Base-by-base conservation (phyloP, 2,329 filamentous ascomycete species). In the Bimuria novae-zelandiae region DNA sequence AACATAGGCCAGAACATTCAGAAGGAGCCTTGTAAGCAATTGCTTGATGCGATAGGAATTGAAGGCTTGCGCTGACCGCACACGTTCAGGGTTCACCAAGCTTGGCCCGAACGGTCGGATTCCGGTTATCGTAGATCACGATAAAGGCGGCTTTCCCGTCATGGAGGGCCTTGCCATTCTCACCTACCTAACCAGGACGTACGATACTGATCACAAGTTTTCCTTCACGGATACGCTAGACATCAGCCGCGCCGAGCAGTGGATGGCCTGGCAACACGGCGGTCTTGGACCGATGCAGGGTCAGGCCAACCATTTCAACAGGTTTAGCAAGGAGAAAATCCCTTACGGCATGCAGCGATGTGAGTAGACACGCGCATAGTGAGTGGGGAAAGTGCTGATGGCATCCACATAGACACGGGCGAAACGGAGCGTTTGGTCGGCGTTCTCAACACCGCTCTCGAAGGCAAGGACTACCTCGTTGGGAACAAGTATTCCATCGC, bases 21-120 rank as follows among this genome's bases (percentile, higher is more conserved):
- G 62, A 88, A 88, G 70, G 79, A 88, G 75, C 77, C 80, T 1
- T 89, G 86, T 47, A 47, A 47, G 44, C 10, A 14, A 23, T 21
- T 16, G 11, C 11, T 10, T 3, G 33, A 22, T 14, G 19, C 16
- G 5, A 3, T 7, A 19, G n/a, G 14, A 10, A n/a, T 17, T 2
- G 10, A n/a, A 11, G 21, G 7, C 14, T 6, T 21, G 23, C 10
- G 33, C 44, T 47, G 23, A 47, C 23, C n/a, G 22, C 7, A 29
- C 21, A 16, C 23, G 22, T 16, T 4, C 16, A 47, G 44, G 44
- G 85, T 89, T 83, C 75, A 84, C 80, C 0, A 81, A 81, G 32
- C 67, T 85, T 25, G 81, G 81, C 54, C 85, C 85, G 32, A 89
- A 89, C 69, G 86, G 85, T 3, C 80, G 84, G 14, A 87, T 88